These are phyloP conservation scores for Sarocladiaceae sp. DNA, from an alignment of 2,329 filamentous ascomycete species.

Conservation along the genomic window DNA sequence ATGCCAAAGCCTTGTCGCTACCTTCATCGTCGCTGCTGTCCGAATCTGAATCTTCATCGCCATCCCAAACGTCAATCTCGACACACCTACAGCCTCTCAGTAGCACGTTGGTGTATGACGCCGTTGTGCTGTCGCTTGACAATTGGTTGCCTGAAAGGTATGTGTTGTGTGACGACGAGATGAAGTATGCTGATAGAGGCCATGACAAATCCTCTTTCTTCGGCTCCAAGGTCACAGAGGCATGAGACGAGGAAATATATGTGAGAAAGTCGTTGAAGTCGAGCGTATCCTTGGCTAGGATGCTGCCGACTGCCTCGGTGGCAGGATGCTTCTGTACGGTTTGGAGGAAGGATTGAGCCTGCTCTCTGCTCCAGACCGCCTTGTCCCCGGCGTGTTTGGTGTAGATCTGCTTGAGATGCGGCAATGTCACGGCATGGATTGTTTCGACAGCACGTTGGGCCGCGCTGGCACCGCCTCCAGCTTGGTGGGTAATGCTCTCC, in stretches of 20 bases:
- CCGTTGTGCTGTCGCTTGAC: constrained; percentile 77
- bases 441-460: constrained; percentile 32
- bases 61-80: constrained; percentile 95
- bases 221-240: constrained; percentile 35
- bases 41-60: constrained; percentile 58
- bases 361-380: constrained; percentile 38
- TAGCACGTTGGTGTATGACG: constrained; percentile 79
- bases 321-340: constrained; percentile 37
- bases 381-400: constrained; percentile 33
- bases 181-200: constrained; percentile 85
- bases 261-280: constrained; percentile 42
- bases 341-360: constrained; percentile 39
- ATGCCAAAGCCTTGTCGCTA: constrained; percentile 28
- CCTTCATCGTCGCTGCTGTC: constrained; percentile 44
- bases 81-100: constrained; percentile 83
- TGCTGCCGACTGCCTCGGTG: constrained; percentile 10
- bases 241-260: constrained; percentile 50
- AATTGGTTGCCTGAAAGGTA: constrained; percentile 88
- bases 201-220: constrained; percentile 53
- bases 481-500: constrained; percentile 28
- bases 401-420: constrained; percentile 42
- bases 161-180: constrained; percentile 92
- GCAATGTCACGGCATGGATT: constrained; percentile 32
- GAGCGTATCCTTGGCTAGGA: constrained; percentile 27
- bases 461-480: constrained; percentile 41